Evolutionary conservation across 176 grass and related monocot genomes (phyloP).

Genomic region (Zea mays): Zm-B73-REFERENCE-NAM-5.0 NC_050098.1:37980501-37981000

Average conservation of each 20-base stretch:
- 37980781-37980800: conserved; percentile 2
- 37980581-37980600: conserved; percentile 86
- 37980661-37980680: conserved; percentile 77
- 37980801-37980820: conserved; percentile 20
- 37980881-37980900: neutral
- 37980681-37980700: conserved; percentile 75
- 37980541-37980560: conserved; percentile 62
- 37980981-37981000: conserved; percentile 60
- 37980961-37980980: conserved; percentile 55
- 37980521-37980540: conserved; percentile 21
- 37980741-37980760: conserved; percentile 20
- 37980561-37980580: conserved; percentile 95
- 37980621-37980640: conserved; percentile 85
- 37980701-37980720: conserved; percentile 78
- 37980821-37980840: conserved; percentile 16
- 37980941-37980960: conserved; percentile 50
- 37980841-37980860: conserved; percentile 14
- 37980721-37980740: conserved; percentile 33
- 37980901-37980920: conserved; percentile 10
- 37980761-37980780: neutral
- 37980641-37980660: conserved; percentile 77
- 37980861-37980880: conserved; percentile 7
- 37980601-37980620: conserved; percentile 77
- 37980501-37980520: conserved; percentile 19
- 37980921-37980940: neutral